Percentiles rank a stretch among this genome's conserved stretches.
Evolutionary conservation across 768 basidiomycete genomes (phyloP).

Genomic region (Cystofilobasidium ferigula): DNA sequence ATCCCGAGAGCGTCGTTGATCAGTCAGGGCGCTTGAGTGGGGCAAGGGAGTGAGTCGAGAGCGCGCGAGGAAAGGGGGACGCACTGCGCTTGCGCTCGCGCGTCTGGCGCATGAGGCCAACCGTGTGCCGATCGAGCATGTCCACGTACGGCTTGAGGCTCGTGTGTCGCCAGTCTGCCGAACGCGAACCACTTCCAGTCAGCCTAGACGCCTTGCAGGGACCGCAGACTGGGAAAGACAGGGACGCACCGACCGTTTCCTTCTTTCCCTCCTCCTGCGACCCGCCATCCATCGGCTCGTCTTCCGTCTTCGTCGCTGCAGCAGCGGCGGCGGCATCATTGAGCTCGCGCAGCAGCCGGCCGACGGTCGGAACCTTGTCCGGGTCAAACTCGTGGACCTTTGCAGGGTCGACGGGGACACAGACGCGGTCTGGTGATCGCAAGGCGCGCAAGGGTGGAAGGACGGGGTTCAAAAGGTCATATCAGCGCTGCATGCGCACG

Average conservation of each 20-base stretch:
- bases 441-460: background rate
- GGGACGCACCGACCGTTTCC: constrained; percentile 9
- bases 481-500: too few relatives aligned
- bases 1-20: too few relatives aligned
- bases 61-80: constrained; percentile 21
- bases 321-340: constrained; percentile 40
- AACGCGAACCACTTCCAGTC: background rate
- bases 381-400: constrained; percentile 74
- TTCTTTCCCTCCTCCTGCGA: background rate
- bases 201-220: background rate
- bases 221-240: background rate
- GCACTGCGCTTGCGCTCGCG: constrained; percentile 35
- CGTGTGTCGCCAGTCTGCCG: constrained; percentile 69
- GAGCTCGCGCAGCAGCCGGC: constrained; percentile 68
- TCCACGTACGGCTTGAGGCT: constrained; percentile 81
- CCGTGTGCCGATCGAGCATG: constrained; percentile 66
- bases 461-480: too few relatives aligned
- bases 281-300: background rate
- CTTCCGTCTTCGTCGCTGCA: background rate
- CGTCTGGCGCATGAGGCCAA: constrained; percentile 37
- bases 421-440: constrained; percentile 56
- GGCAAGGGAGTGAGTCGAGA: too few relatives aligned
- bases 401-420: constrained; percentile 76
- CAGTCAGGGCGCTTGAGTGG: too few relatives aligned
- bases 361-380: constrained; percentile 70